These are phyloP conservation scores for Sugiyamaella chiloensis DNA, from an alignment of 805 yeast species.

Conservation along the genomic window DNA sequence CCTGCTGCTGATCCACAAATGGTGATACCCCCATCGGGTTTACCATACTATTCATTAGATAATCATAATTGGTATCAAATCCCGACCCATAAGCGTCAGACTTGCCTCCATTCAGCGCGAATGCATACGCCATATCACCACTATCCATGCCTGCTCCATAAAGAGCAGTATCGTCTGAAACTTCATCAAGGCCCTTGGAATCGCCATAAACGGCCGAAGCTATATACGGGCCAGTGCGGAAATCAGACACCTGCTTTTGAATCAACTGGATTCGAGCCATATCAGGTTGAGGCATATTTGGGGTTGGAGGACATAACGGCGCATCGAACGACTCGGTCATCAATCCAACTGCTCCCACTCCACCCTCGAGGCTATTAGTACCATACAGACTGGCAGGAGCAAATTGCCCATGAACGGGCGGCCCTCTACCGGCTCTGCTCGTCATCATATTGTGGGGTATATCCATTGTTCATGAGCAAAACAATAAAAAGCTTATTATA, in stretches of 20 bases:
- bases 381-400: too few species aligned
- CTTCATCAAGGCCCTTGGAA: neutral
- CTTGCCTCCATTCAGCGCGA: neutral
- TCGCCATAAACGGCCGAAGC: slow-evolving; percentile 16
- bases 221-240: slow-evolving; percentile 13
- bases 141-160: neutral
- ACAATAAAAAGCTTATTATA: too few species aligned
- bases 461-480: too few species aligned
- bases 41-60: neutral
- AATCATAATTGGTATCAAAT: slow-evolving; percentile 1
- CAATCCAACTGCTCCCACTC: too few species aligned
- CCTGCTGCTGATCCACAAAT: slow-evolving; percentile 4
- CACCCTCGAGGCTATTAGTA: too few species aligned
- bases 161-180: neutral
- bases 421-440: too few species aligned
- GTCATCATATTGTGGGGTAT: too few species aligned
- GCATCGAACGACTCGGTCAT: neutral
- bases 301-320: slow-evolving; percentile 17
- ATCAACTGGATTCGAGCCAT: slow-evolving; percentile 12
- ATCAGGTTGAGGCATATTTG: slow-evolving; percentile 14
- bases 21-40: neutral
- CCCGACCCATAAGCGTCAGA: neutral
- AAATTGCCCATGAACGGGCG: too few species aligned
- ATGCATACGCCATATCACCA: slow-evolving; percentile 1
- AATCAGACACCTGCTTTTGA: slow-evolving; percentile 11